Evolutionary conservation across 768 basidiomycete genomes (phyloP), one percentile per base, ranked within the genome.

Genomic region (Pisolithus marmoratus): DNA sequence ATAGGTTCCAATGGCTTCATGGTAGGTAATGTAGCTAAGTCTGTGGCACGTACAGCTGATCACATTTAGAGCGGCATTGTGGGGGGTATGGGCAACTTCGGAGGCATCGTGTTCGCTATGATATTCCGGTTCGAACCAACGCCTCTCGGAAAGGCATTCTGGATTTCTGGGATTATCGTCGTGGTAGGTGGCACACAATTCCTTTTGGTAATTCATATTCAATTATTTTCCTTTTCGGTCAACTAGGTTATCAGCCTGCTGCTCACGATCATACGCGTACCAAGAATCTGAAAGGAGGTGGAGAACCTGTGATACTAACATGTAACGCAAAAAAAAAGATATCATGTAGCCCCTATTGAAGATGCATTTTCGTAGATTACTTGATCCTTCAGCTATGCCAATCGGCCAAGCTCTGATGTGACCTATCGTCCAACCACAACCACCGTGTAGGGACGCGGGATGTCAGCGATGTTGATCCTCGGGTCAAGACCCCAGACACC

Each of bases 71-170:
- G 58, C 50, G 76, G 65, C 38, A 67, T 71, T 47, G 77, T 74
- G 34, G 71, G 77, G 14, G 63, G 58, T 2, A 58, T 67, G 48
- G 74, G 71, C 46, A 64, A 67, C 65, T 17, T 76, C 44, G 75
- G 80, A 4, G 80, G 80, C 6, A 64, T 80, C 46, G 52, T 76
- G 26, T 79, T 73, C 37, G 76, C 78, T 1, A 55, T 81, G 0
- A 60, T 81, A 22, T 79, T 76, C 52, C 69, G 79, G 17, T 76
- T 76, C 61, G 73, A 74, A 41, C 60, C 70, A 1, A 54, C 63
- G n/a, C 63, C 71, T 7, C 45, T 59, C 6, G 76, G 77, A 11
- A 73, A 71, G 43, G 69, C 75, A 0, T 77, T 77, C 52, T 74
- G 76, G 74, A 73, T 78, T 40, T 68, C 68, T 45, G 79, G 79